Conservation (phyloP, 129 eudicot genomes). For the Tagetes patula region DNA sequence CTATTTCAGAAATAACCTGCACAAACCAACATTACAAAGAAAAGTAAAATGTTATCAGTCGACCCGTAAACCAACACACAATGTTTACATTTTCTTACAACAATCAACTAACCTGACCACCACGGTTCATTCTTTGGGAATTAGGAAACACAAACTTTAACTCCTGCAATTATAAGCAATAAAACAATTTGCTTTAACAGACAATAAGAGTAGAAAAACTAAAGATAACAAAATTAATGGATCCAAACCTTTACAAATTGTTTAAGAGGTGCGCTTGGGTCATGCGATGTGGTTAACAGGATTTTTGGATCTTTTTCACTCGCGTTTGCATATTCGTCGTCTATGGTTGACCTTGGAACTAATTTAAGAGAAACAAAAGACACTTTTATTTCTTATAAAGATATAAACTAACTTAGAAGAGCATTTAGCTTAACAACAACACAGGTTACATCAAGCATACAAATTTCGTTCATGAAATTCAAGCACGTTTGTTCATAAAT, state of each 20-base stretch:
- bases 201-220: not conserved
- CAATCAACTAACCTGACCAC: conserved; percentile 71
- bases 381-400: not conserved
- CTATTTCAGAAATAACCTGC: conserved; percentile 89
- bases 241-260: conserved; percentile 79
- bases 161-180: conserved; percentile 51
- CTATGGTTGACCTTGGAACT: conserved; percentile 90
- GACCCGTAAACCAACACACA: too few relatives aligned
- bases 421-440: too few relatives aligned
- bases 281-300: conserved; percentile 75
- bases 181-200: conserved; percentile 1
- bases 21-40: conserved; percentile 7
- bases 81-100: too few relatives aligned
- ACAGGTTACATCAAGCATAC: too few relatives aligned
- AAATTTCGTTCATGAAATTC: not conserved
- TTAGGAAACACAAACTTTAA: conserved; percentile 87
- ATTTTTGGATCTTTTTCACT: conserved; percentile 82
- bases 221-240: not conserved
- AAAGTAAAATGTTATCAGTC: too few relatives aligned
- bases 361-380: conserved; percentile 16
- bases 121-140: conserved; percentile 84
- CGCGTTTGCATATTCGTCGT: conserved; percentile 92
- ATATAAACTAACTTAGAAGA: not conserved
- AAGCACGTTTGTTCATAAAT: too few relatives aligned
- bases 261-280: conserved; percentile 92